Conservation (phyloP, 2,329 filamentous ascomycete species). For the Lomentospora prolificans region DNA sequence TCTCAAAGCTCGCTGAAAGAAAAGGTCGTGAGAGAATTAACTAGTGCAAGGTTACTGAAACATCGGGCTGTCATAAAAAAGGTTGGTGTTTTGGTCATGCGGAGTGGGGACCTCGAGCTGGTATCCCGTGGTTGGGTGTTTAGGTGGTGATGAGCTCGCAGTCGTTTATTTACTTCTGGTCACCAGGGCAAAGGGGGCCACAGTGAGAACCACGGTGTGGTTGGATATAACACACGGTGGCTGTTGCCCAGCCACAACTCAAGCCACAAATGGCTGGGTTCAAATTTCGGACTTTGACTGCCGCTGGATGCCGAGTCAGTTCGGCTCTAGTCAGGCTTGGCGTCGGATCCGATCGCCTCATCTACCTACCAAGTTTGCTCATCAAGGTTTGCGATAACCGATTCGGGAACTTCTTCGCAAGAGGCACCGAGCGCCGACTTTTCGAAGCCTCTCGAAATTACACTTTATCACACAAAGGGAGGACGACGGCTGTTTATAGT, state of each 20-base stretch:
- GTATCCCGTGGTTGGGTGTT: not conserved
- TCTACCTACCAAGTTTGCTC: not conserved
- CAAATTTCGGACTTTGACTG: no score
- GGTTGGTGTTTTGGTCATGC: conserved; percentile 2
- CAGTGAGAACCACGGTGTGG: not conserved
- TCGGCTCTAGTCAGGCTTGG: not conserved
- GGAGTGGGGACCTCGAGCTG: not conserved
- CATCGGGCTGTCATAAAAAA: not conserved
- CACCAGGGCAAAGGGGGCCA: conserved; percentile 5
- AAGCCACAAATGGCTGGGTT: not conserved
- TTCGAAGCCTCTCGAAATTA: not conserved
- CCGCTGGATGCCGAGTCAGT: no score
- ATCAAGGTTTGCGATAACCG: not conserved
- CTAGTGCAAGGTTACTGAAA: not conserved
- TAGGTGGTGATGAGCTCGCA: not conserved
- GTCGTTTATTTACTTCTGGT: conserved; percentile 8
- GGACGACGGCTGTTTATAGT: not conserved
- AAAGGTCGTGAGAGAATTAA: conserved; percentile 1
- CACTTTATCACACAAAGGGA: not conserved
- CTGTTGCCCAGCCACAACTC: not conserved
- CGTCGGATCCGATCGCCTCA: not conserved
- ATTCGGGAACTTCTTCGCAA: not conserved
- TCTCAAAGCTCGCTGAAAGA: not conserved
- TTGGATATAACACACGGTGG: not conserved
- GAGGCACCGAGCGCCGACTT: not conserved